Base-by-base conservation (phyloP, 1,284 basidiomycete species). In the Coniferiporia sulphurascens region DNA sequence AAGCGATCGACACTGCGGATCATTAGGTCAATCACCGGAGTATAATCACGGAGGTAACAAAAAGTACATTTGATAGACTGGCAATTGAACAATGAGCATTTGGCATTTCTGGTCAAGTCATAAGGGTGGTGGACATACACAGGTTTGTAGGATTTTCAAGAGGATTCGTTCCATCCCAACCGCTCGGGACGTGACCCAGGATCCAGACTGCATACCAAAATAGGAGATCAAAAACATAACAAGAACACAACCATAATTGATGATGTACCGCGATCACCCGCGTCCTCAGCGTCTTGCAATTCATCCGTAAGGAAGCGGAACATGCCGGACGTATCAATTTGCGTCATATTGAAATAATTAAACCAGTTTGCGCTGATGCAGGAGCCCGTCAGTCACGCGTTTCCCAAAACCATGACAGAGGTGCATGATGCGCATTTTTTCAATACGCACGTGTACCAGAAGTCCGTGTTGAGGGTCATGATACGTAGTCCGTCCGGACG, bases 191-290 rank as follows among this genome's bases (percentile, higher is more conserved):
- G 68, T 92, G 89, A 0, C 88, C 90, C 0, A 92, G 74, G 61
- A 93, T 88, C 87, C 87, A 93, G 0, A 84, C 91, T 88, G 51
- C n/a, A n/a, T n/a, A n/a, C n/a, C n/a, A n/a, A n/a, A n/a, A n/a
- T n/a, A n/a, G n/a, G n/a, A n/a, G n/a, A n/a, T n/a, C n/a, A n/a
- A n/a, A n/a, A n/a, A n/a, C n/a, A n/a, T n/a, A n/a, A n/a, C n/a
- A n/a, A n/a, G n/a, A n/a, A n/a, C n/a, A n/a, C n/a, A n/a, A n/a
- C n/a, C n/a, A n/a, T n/a, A n/a, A n/a, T n/a, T n/a, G n/a, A n/a
- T n/a, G 15, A 50, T 63, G 17, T 41, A 83, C 85, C 87, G 66
- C 85, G 74, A 56, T 89, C 85, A 2, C 85, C 82, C 27, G 78
- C 76, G 66, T 90, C 86, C 69, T 90, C 88, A 12, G 87, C 86